Base-by-base conservation (phyloP, 2,329 filamentous ascomycete genomes). In the Ascochyta koolunga region DNA sequence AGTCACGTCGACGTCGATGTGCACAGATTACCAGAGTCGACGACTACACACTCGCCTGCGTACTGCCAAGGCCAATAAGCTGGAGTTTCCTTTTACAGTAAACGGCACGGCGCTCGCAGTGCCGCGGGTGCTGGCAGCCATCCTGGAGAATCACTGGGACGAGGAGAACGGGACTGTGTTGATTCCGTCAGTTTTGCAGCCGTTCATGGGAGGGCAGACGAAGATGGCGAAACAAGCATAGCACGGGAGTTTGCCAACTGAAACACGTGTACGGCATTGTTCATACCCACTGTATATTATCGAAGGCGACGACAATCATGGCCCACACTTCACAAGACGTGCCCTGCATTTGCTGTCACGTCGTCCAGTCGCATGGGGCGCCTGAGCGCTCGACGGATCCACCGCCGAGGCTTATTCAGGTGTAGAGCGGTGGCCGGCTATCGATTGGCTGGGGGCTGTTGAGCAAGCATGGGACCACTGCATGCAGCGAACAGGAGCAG, bases 31-130 rank as follows among this genome's bases (percentile, higher is more conserved):
- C 77, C 95, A 99, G 79, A 89, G 85, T 22, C 83, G 95, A 24
- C 83, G 95, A 15, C 80, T 99, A 31, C 88, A 86, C 24, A 97
- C 95, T 13, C 83, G 89, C 35, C 79, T 90, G 39, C 86, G 87
- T 58, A 58, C 81, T 11, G 77, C 76, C 35, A 76, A 72, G 16
- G 61, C 51, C 9, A 71, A 71, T n/a, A 85, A 83, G 69, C 77
- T 89, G 35, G 80, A 82, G 1, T 98, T 91, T 73, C 91, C 93
- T 13, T 91, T 90, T 78, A 99, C 95, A 0, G 82, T 96, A 32
- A 99, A 99, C 72, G 96, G 93, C 0, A 99, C 95, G 1, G 95
- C 93, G 0, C 80, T 98, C 66, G 95, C 95, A 0, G 89, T 98
- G 32, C 95, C 95, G 3, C 83, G 95, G 46, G 89, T 99, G 11